phyloP scores from a whole-genome alignment of 192 early-diverging fungal genomes.

The Helicostylum pulchrum region DNA sequence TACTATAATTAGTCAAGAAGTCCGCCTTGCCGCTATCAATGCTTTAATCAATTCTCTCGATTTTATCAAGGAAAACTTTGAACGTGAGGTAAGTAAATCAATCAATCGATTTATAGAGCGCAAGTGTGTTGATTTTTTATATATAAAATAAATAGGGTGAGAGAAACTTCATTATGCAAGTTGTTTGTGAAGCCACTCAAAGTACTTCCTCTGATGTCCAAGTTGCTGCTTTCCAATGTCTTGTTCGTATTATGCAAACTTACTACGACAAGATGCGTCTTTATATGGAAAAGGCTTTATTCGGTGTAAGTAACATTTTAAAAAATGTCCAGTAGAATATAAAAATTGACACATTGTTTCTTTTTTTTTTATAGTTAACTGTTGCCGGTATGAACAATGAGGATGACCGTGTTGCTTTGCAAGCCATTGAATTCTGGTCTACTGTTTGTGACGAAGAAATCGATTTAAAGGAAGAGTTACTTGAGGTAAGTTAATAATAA shows the following conservation, averaged over 20 bases:
- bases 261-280: slow-evolving; percentile 96
- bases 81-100: slow-evolving; percentile 60
- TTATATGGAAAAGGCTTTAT: slow-evolving; percentile 97
- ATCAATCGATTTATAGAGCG: neutral
- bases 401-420: slow-evolving; percentile 85
- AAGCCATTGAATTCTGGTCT: slow-evolving; percentile 99
- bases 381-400: slow-evolving; percentile 89
- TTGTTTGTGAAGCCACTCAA: slow-evolving; percentile 95
- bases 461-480: slow-evolving; percentile 60
- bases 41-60: slow-evolving; percentile 94
- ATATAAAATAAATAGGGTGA: slow-evolving; percentile 55
- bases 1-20: slow-evolving; percentile 60
- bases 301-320: slow-evolving; percentile 59
- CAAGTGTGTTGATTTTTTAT: neutral
- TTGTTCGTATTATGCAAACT: slow-evolving; percentile 94
- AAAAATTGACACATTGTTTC: slow-evolving; percentile 5
- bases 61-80: slow-evolving; percentile 94
- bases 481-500: slow-evolving; percentile 46
- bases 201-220: slow-evolving; percentile 71
- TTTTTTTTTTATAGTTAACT: slow-evolving; percentile 59
- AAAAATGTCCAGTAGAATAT: neutral
- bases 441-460: slow-evolving; percentile 96
- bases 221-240: slow-evolving; percentile 88
- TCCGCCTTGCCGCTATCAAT: slow-evolving; percentile 83
- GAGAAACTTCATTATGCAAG: slow-evolving; percentile 98